phyloP scores from a whole-genome alignment of 805 yeast genomes.

The Wickerhamiella cacticola region DNA sequence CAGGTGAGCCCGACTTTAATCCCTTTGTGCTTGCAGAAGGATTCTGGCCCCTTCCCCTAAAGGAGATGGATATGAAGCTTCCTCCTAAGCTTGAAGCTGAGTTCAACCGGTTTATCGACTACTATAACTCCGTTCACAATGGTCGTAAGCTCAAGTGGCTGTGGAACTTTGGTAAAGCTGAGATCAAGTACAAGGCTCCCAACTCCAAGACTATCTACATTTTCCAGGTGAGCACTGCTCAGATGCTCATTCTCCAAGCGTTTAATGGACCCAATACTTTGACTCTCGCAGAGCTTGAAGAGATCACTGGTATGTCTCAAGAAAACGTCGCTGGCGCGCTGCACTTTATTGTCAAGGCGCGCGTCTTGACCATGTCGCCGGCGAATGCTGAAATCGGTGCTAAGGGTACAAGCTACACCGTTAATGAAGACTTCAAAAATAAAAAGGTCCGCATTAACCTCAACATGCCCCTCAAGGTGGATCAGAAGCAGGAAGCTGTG shows the following conservation, averaged over 20 bases:
- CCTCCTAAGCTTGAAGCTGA: slow-evolving; percentile 59
- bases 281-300: slow-evolving; percentile 48
- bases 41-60: slow-evolving; percentile 68
- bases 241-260: slow-evolving; percentile 75
- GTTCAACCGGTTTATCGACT: slow-evolving; percentile 51
- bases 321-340: slow-evolving; percentile 65
- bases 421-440: slow-evolving; percentile 73
- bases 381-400: slow-evolving; percentile 39
- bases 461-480: slow-evolving; percentile 42
- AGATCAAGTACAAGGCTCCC: slow-evolving; percentile 72
- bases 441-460: slow-evolving; percentile 77
- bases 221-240: slow-evolving; percentile 73
- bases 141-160: slow-evolving; percentile 92
- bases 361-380: slow-evolving; percentile 57
- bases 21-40: slow-evolving; percentile 76
- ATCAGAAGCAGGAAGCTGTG: slow-evolving; percentile 55
- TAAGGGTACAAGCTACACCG: slow-evolving; percentile 49
- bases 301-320: slow-evolving; percentile 53
- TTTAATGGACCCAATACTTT: slow-evolving; percentile 58
- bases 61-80: slow-evolving; percentile 40
- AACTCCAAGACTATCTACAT: slow-evolving; percentile 46
- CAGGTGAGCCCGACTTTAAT: slow-evolving; percentile 40
- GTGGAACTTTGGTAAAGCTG: slow-evolving; percentile 91
- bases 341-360: slow-evolving; percentile 65
- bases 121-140: slow-evolving; percentile 62